Conservation (phyloP, 306 rosid species). For the Quercus aquifolioides region DNA sequence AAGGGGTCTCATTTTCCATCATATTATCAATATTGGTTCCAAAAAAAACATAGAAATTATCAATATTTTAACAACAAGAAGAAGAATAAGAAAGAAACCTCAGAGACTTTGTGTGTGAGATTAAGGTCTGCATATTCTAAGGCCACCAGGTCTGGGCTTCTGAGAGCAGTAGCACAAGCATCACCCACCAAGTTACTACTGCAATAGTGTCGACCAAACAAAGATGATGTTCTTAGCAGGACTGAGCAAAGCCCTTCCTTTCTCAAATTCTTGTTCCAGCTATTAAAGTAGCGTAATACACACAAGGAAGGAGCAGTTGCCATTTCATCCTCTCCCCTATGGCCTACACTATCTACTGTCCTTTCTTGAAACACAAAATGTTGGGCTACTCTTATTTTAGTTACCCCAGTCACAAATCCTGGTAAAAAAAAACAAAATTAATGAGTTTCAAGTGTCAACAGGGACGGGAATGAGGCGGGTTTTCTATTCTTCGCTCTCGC, state of each 20-base stretch:
- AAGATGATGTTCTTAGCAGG: conserved; percentile 5
- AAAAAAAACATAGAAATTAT: background rate
- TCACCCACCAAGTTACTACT: conserved; percentile 11
- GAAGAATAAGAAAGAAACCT: conserved; percentile 8
- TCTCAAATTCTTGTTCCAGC: background rate
- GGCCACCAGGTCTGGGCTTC: conserved; percentile 72
- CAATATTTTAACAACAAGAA: background rate
- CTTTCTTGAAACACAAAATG: no score
- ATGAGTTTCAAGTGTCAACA: no score
- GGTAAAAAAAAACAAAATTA: no score
- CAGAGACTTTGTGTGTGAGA: conserved; percentile 46
- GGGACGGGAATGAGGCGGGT: no score
- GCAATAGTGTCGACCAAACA: conserved; percentile 4
- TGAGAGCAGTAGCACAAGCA: conserved; percentile 14
- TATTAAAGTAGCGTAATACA: background rate
- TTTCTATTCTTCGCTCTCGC: no score
- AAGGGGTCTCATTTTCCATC: no score
- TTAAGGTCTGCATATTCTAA: conserved; percentile 81
- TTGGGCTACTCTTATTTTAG: no score
- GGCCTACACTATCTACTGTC: no score
- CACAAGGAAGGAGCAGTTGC: background rate
- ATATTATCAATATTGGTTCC: no score
- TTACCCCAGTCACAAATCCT: no score
- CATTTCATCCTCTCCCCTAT: background rate
- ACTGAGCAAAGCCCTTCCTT: conserved; percentile 6